A percentile compares a stretch with the other conserved stretches of the same genome.
These are phyloP conservation scores for Amanita rimosa DNA, from an alignment of 768 basidiomycete genomes.

Conservation along the genomic window DNA sequence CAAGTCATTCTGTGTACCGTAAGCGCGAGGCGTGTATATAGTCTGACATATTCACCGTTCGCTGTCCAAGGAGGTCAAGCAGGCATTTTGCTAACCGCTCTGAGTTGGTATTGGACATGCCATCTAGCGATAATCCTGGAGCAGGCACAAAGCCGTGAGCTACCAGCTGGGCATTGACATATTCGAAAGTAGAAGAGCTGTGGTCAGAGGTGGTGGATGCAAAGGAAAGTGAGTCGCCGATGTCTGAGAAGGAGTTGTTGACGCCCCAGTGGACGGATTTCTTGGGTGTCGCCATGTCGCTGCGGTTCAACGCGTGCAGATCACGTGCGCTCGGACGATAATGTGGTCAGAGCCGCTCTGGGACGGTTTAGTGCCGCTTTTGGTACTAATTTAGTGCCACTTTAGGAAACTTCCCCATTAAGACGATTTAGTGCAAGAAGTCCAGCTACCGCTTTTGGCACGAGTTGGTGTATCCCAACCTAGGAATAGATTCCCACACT, in stretches of 20 bases:
- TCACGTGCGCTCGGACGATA: too few species aligned
- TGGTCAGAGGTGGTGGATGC: constrained; percentile 29
- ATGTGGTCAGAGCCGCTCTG: too few species aligned
- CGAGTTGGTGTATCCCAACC: too few species aligned
- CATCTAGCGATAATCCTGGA: constrained; percentile 61
- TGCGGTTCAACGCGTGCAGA: constrained; percentile 10
- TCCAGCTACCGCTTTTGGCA: too few species aligned
- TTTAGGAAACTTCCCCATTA: too few species aligned
- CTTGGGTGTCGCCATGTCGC: constrained; percentile 24
- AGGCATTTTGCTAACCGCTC: constrained; percentile 62
- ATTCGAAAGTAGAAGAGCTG: constrained; percentile 54
- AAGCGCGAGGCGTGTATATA: background rate
- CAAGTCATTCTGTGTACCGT: constrained; percentile 49
- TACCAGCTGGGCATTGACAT: constrained; percentile 71
- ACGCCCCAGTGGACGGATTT: constrained; percentile 44
- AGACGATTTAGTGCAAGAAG: too few species aligned
- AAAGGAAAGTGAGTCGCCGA: constrained; percentile 32
- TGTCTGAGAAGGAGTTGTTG: constrained; percentile 29
- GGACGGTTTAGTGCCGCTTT: too few species aligned
- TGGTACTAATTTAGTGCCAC: too few species aligned
- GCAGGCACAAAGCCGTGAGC: constrained; percentile 66
- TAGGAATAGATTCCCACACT: too few species aligned
- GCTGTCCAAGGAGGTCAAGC: constrained; percentile 63
- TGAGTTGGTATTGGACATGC: constrained; percentile 40
- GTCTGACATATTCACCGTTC: constrained; percentile 44